phyloP scores from a whole-genome alignment of 441 rosid species.

The Kokia cookei region DNA sequence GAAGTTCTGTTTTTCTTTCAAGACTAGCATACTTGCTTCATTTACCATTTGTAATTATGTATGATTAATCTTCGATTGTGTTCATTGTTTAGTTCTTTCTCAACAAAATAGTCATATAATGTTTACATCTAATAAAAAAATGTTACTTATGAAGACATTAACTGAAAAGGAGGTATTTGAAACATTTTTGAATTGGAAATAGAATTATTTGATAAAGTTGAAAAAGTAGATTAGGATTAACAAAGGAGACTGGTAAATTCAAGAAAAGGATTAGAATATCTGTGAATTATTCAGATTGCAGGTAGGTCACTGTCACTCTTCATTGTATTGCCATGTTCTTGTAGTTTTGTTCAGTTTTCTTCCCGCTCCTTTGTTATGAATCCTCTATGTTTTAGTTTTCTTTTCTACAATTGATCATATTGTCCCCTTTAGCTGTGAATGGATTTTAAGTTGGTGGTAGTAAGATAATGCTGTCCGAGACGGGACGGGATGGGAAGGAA shows the following conservation, averaged over 20 bases:
- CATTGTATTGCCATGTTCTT: not conserved
- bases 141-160: not conserved
- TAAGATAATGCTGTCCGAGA: not conserved
- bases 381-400: not conserved
- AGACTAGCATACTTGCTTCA: not conserved
- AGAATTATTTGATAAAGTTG: not conserved
- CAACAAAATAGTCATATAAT: not conserved
- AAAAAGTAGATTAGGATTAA: conserved; percentile 2
- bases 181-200: not conserved
- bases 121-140: not conserved
- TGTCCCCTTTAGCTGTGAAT: not conserved
- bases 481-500: too few relatives aligned
- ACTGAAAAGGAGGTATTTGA: not conserved
- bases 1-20: not conserved
- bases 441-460: not conserved
- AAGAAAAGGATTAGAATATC: not conserved
- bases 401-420: not conserved
- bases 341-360: not conserved
- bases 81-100: not conserved
- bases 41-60: not conserved
- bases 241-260: not conserved
- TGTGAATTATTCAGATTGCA: not conserved
- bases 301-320: not conserved
- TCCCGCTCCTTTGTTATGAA: not conserved
- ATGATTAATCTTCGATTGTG: not conserved